Percentiles rank a stretch among this genome's conserved stretches.
Evolutionary conservation across 2,329 filamentous ascomycete genomes (phyloP).

Genomic region (Bipolaris cookei): DNA sequence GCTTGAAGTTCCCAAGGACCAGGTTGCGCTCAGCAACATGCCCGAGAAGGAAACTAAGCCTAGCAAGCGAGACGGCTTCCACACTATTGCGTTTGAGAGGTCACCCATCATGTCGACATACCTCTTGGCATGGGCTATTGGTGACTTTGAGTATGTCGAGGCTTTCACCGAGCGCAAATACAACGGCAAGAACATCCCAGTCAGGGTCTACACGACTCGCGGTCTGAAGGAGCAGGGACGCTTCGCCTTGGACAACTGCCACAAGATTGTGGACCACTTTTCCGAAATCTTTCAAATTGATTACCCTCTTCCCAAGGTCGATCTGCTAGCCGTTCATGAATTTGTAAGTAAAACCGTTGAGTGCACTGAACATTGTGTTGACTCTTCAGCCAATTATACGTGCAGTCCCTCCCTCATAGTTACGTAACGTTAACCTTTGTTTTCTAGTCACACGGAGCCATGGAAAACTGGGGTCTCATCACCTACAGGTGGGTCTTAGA

Average conservation of each 20-base stretch:
- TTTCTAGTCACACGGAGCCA: conserved; percentile 73
- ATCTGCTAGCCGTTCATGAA: conserved; percentile 93
- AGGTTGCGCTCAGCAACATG: conserved; percentile 95
- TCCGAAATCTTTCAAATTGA: conserved; percentile 90
- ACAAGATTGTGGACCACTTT: conserved; percentile 94
- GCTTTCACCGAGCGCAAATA: conserved; percentile 88
- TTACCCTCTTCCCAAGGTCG: conserved; percentile 91
- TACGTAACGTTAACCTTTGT: conserved; percentile 50
- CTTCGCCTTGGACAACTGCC: conserved; percentile 88
- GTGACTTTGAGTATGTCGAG: conserved; percentile 97
- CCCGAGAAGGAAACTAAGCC: conserved; percentile 78
- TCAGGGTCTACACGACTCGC: conserved; percentile 92
- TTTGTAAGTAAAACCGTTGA: conserved; percentile 66
- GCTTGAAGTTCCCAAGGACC: conserved; percentile 87
- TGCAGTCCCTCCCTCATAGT: conserved; percentile 29
- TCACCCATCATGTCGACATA: conserved; percentile 97
- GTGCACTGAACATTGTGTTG: conserved; percentile 23
- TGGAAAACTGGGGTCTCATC: conserved; percentile 99
- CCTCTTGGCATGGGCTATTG: conserved; percentile 91
- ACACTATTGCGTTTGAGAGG: conserved; percentile 88
- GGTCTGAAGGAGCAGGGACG: conserved; percentile 92
- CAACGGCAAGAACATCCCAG: conserved; percentile 87
- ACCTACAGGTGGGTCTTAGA: conserved; percentile 72
- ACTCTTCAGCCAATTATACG: conserved; percentile 52
- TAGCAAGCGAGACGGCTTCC: conserved; percentile 71